A percentile compares a stretch with the other conserved stretches of the same genome.
Evolutionary conservation across 2,329 filamentous ascomycete genomes (phyloP).

Genomic region (Knufia fluminis): DNA sequence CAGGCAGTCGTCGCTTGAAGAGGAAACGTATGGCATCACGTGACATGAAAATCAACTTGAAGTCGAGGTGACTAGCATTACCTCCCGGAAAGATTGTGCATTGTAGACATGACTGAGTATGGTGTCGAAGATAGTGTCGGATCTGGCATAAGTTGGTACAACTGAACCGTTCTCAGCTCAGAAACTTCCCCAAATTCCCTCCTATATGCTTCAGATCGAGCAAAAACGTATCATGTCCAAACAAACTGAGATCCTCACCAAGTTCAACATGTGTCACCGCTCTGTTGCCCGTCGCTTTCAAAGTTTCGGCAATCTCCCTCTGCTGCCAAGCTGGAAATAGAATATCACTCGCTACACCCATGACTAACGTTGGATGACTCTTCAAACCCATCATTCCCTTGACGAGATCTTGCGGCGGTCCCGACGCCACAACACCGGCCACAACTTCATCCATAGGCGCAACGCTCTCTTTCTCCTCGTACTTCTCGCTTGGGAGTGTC

Average conservation of each 20-base stretch:
- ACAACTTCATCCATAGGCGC: slow-evolving; percentile 28
- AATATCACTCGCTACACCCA: slow-evolving; percentile 93
- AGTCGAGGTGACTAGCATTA: no score
- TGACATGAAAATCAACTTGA: no score
- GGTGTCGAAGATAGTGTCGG: no score
- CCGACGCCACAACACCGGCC: slow-evolving; percentile 29
- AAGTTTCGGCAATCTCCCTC: slow-evolving; percentile 77
- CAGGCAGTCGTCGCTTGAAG: no score
- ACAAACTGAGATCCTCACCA: slow-evolving; percentile 86
- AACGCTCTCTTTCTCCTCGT: slow-evolving; percentile 63
- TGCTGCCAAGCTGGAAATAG: slow-evolving; percentile 98
- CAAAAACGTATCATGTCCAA: slow-evolving; percentile 94
- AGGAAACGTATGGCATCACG: no score
- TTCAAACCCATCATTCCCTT: slow-evolving; percentile 61
- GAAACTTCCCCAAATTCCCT: slow-evolving; percentile 68
- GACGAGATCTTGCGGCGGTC: slow-evolving; percentile 70
- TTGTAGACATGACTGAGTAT: no score
- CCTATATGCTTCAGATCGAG: slow-evolving; percentile 88
- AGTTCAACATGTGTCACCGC: slow-evolving; percentile 81
- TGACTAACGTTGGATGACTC: slow-evolving; percentile 72
- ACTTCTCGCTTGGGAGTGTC: slow-evolving; percentile 72
- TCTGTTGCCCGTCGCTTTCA: slow-evolving; percentile 67
- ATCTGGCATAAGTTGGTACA: slow-evolving; percentile 30
- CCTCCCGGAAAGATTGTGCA: slow-evolving; percentile 31
- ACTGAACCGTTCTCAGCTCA: slow-evolving; percentile 44